Evolutionary conservation across 106 monocot species (phyloP).

Genomic region (Dendrobium officinale): DNA sequence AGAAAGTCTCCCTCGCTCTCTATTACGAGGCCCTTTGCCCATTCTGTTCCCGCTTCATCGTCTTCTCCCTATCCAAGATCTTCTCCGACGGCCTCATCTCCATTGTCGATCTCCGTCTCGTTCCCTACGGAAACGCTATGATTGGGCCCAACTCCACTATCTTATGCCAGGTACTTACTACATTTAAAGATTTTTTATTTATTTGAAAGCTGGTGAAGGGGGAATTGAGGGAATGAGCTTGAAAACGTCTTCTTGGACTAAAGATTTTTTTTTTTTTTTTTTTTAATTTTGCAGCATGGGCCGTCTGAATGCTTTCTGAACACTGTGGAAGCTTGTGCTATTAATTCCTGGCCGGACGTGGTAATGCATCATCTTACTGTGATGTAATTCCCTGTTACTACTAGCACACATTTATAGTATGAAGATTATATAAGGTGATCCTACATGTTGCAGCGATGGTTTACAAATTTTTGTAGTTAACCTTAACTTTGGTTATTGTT

Average conservation of each 20-base stretch:
- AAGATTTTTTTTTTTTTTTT: too few relatives aligned
- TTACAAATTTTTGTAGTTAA: background rate
- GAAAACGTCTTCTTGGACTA: too few relatives aligned
- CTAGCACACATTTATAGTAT: background rate
- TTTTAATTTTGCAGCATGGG: constrained; percentile 64
- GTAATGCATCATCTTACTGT: constrained; percentile 27
- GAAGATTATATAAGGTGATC: background rate
- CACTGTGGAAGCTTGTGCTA: constrained; percentile 91
- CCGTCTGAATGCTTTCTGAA: constrained; percentile 72
- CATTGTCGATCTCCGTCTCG: constrained; percentile 75
- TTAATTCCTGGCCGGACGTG: constrained; percentile 70
- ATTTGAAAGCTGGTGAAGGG: too few relatives aligned
- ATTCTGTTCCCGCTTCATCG: constrained; percentile 73
- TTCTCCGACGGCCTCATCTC: constrained; percentile 67
- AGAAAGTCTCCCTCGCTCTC: constrained; percentile 61
- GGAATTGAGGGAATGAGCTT: too few relatives aligned
- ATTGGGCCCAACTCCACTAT: constrained; percentile 43
- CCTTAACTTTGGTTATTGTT: background rate
- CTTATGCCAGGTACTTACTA: constrained; percentile 55
- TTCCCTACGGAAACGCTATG: constrained; percentile 81
- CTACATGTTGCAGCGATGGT: background rate
- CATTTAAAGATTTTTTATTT: background rate
- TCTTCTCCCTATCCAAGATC: constrained; percentile 57
- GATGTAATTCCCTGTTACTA: background rate
- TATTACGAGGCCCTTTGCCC: constrained; percentile 93